Conservation (phyloP, 441 rosid species). For the Raphanus hybrid region DNA sequence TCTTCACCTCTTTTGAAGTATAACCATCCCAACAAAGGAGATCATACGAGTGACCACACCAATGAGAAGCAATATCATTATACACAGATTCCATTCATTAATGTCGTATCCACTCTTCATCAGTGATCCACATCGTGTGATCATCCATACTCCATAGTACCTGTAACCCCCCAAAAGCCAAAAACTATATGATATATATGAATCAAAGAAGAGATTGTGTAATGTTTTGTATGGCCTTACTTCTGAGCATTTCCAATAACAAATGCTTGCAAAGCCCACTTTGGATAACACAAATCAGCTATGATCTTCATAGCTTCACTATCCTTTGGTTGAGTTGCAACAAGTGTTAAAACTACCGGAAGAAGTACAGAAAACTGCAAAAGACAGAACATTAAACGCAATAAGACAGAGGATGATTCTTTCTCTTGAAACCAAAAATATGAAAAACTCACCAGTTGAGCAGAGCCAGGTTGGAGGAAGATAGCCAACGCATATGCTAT, state of each 20-base stretch:
- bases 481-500: slow-evolving; percentile 88
- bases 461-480: slow-evolving; percentile 77
- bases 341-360: slow-evolving; percentile 92
- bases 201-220: not conserved
- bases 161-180: slow-evolving; percentile 41
- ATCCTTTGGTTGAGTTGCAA: slow-evolving; percentile 60
- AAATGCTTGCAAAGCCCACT: slow-evolving; percentile 91
- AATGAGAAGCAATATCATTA: slow-evolving; percentile 55
- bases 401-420: too few relatives aligned
- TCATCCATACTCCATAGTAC: slow-evolving; percentile 88
- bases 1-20: slow-evolving; percentile 63
- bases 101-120: slow-evolving; percentile 58
- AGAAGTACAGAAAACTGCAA: slow-evolving; percentile 95
- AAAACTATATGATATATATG: not conserved
- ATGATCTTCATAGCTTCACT: slow-evolving; percentile 48
- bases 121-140: slow-evolving; percentile 78
- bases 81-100: slow-evolving; percentile 67
- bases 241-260: slow-evolving; percentile 80
- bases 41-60: slow-evolving; percentile 57
- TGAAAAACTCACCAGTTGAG: slow-evolving; percentile 71
- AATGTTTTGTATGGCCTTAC: slow-evolving; percentile 45
- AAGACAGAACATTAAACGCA: not conserved
- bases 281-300: slow-evolving; percentile 72
- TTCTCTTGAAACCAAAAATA: not conserved
- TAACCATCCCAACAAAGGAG: slow-evolving; percentile 78